These are phyloP conservation scores for Epichloe gansuensis DNA, from an alignment of 2,329 filamentous ascomycete species.

Conservation along the genomic window DNA sequence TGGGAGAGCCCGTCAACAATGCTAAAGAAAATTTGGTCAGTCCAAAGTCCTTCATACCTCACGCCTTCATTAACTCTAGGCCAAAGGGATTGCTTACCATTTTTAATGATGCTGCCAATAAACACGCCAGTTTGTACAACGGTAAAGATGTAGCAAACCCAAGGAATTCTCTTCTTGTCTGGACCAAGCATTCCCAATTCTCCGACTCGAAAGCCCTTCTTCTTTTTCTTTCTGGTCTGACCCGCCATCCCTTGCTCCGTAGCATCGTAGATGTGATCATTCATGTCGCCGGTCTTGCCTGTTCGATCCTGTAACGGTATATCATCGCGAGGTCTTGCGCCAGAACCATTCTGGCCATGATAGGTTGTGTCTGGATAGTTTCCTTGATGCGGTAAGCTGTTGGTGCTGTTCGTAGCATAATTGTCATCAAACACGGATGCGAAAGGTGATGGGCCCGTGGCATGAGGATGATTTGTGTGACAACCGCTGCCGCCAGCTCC, in stretches of 20 bases:
- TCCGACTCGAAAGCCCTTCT: constrained; percentile 39
- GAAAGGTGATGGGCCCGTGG: constrained; percentile 41
- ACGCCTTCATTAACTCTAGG: constrained; percentile 2
- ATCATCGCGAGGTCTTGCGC: constrained; percentile 32
- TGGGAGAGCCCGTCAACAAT: constrained; percentile 64
- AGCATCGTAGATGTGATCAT: constrained; percentile 52
- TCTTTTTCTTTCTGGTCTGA: constrained; percentile 22
- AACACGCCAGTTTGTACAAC: constrained; percentile 72
- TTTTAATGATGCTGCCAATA: constrained; percentile 75
- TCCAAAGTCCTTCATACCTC: neutral
- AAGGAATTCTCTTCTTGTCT: constrained; percentile 51
- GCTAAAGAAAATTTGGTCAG: constrained; percentile 29
- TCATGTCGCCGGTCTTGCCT: constrained; percentile 30
- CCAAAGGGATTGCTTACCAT: constrained; percentile 44
- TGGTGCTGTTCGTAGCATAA: constrained; percentile 42
- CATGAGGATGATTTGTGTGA: constrained; percentile 13
- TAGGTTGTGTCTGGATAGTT: constrained; percentile 44
- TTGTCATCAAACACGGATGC: constrained; percentile 57
- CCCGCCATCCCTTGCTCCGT: constrained; percentile 20
- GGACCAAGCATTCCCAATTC: constrained; percentile 48
- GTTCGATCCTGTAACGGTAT: constrained; percentile 44
- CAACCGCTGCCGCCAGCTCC: constrained; percentile 16
- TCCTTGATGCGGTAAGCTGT: constrained; percentile 24
- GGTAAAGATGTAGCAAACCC: constrained; percentile 73
- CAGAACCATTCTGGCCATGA: constrained; percentile 30